Evolutionary conservation across 164 flowering plant genomes (phyloP), one percentile per base, ranked within the genome.

Genomic region (Amborella trichopoda): DNA sequence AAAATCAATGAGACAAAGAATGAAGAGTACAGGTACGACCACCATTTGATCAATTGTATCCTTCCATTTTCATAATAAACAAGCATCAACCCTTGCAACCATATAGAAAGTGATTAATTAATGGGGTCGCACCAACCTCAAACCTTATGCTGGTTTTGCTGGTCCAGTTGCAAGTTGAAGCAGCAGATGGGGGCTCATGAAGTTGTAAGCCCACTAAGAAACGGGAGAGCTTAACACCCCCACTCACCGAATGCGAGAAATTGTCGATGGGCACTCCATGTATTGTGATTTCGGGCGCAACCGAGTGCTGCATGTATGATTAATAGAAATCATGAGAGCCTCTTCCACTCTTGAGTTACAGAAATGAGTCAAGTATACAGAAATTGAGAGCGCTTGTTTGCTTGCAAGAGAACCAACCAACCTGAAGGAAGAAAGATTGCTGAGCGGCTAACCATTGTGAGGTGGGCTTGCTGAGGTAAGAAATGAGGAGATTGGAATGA

Each of bases 381-480:
- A 32, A 2, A 32, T 11, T 32, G n/a, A 32, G n/a, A n/a, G n/a
- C n/a, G n/a, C n/a, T n/a, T n/a, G n/a, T 32, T 11, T n/a, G 36
- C 36, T 1, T 2, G 1, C 1, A n/a, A 2, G 36, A 32, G 34
- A 30, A 8, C 13, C n/a, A 14, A 37, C 40, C 3, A 2, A 81
- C 94, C 95, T 90, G 95, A 60, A 83, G 33, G 27, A 76, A 58
- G 54, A 85, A 80, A 50, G 91, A 76, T 51, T 79, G 82, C 45
- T 85, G 95, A n/a, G n/a, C n/a, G 28, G 83, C 54, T 39, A 85
- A 84, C 82, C 89, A 79, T 56, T 81, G 75, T 3, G 89, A 90
- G 39, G 83, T 66, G 0, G 97, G 97, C 65, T 82, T 81, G 61
- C 91, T 64, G n/a, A n/a, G n/a, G 57, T 64, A 90, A 62, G 94